phyloP scores from a whole-genome alignment of 345 rosid species.

The Euphorbia peplus region DNA sequence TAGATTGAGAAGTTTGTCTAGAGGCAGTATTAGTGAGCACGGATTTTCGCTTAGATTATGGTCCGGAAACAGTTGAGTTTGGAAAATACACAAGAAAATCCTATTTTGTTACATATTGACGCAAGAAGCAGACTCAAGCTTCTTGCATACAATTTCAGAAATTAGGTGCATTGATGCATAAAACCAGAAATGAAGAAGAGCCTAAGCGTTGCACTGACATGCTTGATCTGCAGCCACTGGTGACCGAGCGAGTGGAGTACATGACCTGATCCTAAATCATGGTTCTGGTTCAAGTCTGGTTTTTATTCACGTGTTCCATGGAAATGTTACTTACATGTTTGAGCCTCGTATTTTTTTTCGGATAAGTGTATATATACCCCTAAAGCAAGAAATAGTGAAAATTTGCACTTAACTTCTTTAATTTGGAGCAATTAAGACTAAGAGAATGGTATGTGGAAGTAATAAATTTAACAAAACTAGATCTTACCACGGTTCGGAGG shows the following conservation, averaged over 20 bases:
- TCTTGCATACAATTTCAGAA: neutral
- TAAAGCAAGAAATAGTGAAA: too few relatives aligned
- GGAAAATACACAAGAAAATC: neutral
- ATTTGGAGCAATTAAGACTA: too few relatives aligned
- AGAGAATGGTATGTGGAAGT: too few relatives aligned
- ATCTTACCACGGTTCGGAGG: too few relatives aligned
- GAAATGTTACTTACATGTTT: too few relatives aligned
- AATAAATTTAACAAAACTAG: too few relatives aligned
- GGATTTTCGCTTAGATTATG: constrained; percentile 40
- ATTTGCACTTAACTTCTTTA: too few relatives aligned
- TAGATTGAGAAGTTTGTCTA: constrained; percentile 42
- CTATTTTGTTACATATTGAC: neutral
- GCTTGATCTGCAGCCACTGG: neutral
- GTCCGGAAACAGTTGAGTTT: constrained; percentile 27
- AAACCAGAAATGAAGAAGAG: neutral
- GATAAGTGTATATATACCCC: too few relatives aligned
- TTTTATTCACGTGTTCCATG: neutral
- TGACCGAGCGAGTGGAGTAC: neutral
- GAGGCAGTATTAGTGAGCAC: constrained; percentile 56
- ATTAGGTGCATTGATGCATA: neutral
- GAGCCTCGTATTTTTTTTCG: too few relatives aligned
- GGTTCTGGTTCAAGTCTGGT: neutral
- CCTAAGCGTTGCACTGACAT: neutral
- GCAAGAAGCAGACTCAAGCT: neutral
- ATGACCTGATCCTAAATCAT: neutral